A percentile compares a stretch with the other conserved stretches of the same genome.
Evolutionary conservation across 2,329 filamentous ascomycete genomes (phyloP).

Genomic region (Decorospora gaudefroyi): DNA sequence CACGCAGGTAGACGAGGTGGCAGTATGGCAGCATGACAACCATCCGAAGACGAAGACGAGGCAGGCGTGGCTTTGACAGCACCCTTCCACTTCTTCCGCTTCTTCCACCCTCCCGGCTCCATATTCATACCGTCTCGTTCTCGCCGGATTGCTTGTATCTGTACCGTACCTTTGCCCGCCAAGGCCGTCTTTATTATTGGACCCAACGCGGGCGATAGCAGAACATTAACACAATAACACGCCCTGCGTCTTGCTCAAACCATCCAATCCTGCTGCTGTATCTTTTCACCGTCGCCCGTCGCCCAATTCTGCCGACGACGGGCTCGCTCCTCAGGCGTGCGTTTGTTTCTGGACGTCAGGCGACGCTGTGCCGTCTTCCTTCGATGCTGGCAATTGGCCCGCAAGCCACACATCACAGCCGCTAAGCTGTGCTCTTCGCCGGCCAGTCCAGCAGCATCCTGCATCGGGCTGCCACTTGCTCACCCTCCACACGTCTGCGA

Average conservation of each 20-base stretch:
- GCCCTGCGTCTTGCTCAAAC: no score
- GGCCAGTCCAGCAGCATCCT: no score
- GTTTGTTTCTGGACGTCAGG: conserved; percentile 28
- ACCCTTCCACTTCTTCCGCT: no score
- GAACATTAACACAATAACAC: conserved; percentile 10
- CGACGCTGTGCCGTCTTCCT: conserved; percentile 30
- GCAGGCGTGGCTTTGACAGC: no score
- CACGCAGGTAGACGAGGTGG: no score
- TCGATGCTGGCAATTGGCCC: conserved; percentile 28
- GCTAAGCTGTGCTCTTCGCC: conserved; percentile 28
- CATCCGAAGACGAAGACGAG: background rate
- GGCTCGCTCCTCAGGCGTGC: background rate
- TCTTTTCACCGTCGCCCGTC: conserved; percentile 13
- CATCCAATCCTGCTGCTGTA: no score
- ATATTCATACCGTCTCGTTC: conserved; percentile 13
- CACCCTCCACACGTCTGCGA: conserved; percentile 18
- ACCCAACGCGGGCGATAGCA: conserved; percentile 21
- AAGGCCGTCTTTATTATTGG: conserved; percentile 32
- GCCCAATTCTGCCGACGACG: conserved; percentile 11
- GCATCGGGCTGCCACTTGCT: conserved; percentile 23
- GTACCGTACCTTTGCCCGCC: conserved; percentile 21
- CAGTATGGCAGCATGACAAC: background rate
- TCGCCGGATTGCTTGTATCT: conserved; percentile 21
- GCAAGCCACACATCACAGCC: conserved; percentile 33
- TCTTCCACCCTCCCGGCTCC: background rate